Percentiles rank a stretch among this genome's conserved stretches.
These are phyloP conservation scores for Babesia ovata DNA, from an alignment of 169 alveolate genomes.

Conservation along the genomic window DNA sequence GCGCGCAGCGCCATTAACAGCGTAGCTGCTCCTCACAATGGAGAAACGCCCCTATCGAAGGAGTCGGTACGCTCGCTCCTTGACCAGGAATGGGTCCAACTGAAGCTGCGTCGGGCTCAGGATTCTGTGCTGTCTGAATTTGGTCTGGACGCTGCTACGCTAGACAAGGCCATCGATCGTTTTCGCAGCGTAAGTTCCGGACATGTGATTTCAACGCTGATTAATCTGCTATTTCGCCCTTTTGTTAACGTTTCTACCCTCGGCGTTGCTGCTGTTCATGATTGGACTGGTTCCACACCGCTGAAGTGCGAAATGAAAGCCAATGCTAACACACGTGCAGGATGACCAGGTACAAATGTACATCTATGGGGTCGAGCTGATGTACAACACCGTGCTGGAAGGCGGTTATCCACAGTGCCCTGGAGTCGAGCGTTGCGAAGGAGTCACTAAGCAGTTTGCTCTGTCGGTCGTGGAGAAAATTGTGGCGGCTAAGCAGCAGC, in stretches of 20 bases:
- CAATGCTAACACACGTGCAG: slow-evolving; percentile 10
- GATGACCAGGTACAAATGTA: slow-evolving; percentile 67
- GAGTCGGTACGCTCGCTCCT: slow-evolving; percentile 39
- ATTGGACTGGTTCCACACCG: no score
- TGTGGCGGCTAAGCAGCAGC: slow-evolving; percentile 7
- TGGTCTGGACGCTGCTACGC: slow-evolving; percentile 34
- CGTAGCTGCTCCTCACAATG: slow-evolving; percentile 22
- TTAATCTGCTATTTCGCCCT: no score
- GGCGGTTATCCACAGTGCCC: slow-evolving; percentile 64
- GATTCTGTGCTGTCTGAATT: slow-evolving; percentile 56
- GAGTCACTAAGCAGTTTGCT: slow-evolving; percentile 21
- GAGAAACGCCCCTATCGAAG: slow-evolving; percentile 9
- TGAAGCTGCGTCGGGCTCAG: slow-evolving; percentile 23
- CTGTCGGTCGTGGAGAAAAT: slow-evolving; percentile 28
- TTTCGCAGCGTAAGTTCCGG: slow-evolving; percentile 35
- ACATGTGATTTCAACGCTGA: no score
- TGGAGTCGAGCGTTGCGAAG: slow-evolving; percentile 44
- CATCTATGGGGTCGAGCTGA: slow-evolving; percentile 52
- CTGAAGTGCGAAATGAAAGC: no score
- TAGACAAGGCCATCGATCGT: slow-evolving; percentile 37
- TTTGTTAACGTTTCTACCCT: no score
- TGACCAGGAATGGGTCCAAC: slow-evolving; percentile 57
- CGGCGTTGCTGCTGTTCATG: no score
- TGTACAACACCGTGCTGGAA: slow-evolving; percentile 55
- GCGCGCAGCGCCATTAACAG: slow-evolving; percentile 40